Base-by-base conservation (phyloP, 805 yeast species). In the Lachancea meyersii region DNA sequence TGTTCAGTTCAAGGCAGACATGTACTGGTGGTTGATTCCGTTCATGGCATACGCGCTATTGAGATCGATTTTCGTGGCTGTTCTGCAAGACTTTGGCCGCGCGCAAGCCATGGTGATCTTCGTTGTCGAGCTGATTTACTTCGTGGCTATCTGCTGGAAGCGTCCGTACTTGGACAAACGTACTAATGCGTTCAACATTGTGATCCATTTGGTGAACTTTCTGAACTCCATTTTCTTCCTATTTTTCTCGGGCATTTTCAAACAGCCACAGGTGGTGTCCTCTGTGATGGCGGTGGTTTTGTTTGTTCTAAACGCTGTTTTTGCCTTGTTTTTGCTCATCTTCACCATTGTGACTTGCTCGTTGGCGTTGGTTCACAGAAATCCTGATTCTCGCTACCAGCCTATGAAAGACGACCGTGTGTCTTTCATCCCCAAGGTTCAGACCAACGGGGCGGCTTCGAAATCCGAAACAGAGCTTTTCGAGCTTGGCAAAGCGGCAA, bases 331-430 rank as follows among this genome's bases (percentile, higher is more conserved):
- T 55, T 73, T 91, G 56, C 68, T 93, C 60, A 69, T 93, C 38
- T 82, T 89, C 72, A 88, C 96, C 35, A 80, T 93, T 53, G 78
- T 88, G 30, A 85, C 96, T 1, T 89, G 97, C 68, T 70, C 80
- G 5, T 69, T 87, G 64, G 96, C 96, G 0, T 64, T 93, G 54
- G 52, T 89, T 24, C 82, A 84, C 63, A 87, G 84, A 71, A 88
- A 93, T 63, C 97, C 98, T 41, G 98, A 93, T 65, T 79, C 91
- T 8, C 77, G 95, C 54, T 93, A 93, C 69, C 91, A 87, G 68
- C 97, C 96, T 48, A 84, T 91, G 83, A 84, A 83, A 54, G 98
- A 93, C 64, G 98, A 93, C 60, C 79, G 98, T 61, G 93, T 85
- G 40, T 85, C 96, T n/a, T 93, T 93, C 63, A 85, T 93, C 58